Evolutionary conservation across 1,284 basidiomycete genomes (phyloP).

Genomic region (Polyporus tsugae): DNA sequence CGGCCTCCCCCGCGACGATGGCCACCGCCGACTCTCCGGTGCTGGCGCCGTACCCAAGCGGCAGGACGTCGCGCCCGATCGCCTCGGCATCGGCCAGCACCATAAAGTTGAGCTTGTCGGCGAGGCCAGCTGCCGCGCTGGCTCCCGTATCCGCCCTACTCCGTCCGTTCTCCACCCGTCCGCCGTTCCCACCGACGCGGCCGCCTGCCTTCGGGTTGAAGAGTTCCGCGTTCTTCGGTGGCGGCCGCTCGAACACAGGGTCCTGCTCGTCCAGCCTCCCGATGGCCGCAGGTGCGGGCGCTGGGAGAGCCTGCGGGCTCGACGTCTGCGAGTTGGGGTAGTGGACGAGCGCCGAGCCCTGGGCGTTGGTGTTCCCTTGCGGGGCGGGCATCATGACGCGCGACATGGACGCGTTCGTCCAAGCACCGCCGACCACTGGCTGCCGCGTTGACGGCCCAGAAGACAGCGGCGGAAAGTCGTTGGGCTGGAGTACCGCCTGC

Average conservation of each 20-base stretch:
- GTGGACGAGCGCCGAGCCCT: slow-evolving; percentile 47
- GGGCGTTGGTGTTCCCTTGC: slow-evolving; percentile 33
- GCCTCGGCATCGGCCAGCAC: slow-evolving; percentile 24
- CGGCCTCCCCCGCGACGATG: slow-evolving; percentile 13
- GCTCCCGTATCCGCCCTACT: slow-evolving; percentile 17
- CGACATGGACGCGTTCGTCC: slow-evolving; percentile 66
- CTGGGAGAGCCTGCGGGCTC: slow-evolving; percentile 27
- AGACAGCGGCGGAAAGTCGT: slow-evolving; percentile 77
- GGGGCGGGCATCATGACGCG: slow-evolving; percentile 58
- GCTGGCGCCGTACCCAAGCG: not conserved
- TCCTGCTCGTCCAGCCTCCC: slow-evolving; percentile 58
- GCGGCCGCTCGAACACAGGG: slow-evolving; percentile 56
- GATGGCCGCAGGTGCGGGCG: slow-evolving; percentile 29
- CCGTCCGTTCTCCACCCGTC: slow-evolving; percentile 18
- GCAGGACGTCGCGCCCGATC: slow-evolving; percentile 9
- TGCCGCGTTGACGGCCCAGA: slow-evolving; percentile 55
- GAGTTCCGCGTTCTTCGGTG: slow-evolving; percentile 58
- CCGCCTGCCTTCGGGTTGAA: slow-evolving; percentile 57
- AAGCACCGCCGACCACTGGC: slow-evolving; percentile 65
- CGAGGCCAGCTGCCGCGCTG: slow-evolving; percentile 18
- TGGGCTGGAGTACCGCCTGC: slow-evolving; percentile 59
- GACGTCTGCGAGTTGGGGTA: slow-evolving; percentile 42
- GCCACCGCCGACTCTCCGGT: not conserved
- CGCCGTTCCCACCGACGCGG: slow-evolving; percentile 14
- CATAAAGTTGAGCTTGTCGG: slow-evolving; percentile 33